Percentiles rank a stretch among this genome's conserved stretches.
phyloP scores from a whole-genome alignment of 2,329 filamentous ascomycete species.

The Fusarium abutilonis region DNA sequence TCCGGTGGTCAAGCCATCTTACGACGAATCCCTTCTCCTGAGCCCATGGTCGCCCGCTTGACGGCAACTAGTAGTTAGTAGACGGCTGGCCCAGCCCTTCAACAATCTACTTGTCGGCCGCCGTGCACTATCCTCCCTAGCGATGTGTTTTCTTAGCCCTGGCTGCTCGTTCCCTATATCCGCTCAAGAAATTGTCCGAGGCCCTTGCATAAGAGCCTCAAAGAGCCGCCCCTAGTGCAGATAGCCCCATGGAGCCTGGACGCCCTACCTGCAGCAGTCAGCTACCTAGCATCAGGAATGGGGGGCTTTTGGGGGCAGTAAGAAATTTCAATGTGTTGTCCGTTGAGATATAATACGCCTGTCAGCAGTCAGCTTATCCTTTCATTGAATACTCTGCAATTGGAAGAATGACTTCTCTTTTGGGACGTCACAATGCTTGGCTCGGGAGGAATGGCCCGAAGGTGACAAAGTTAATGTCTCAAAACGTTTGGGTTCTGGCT shows the following conservation, averaged over 20 bases:
- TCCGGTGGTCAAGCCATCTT: not conserved
- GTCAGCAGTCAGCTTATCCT: not conserved
- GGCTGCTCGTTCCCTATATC: not conserved
- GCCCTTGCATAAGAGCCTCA: constrained; percentile 2
- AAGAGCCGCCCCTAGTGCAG: not conserved
- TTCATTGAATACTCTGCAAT: not conserved
- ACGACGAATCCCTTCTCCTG: not conserved
- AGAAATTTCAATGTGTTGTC: not conserved
- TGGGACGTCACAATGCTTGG: constrained; percentile 2
- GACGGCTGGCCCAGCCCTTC: constrained; percentile 2
- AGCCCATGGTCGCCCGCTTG: not conserved
- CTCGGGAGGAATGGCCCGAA: constrained; percentile 2
- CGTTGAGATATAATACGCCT: not conserved
- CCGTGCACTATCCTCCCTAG: not conserved
- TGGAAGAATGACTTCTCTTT: not conserved
- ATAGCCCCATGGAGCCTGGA: not conserved
- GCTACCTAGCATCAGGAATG: constrained; percentile 12
- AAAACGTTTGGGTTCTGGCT: constrained; percentile 14
- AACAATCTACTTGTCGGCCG: constrained; percentile 7
- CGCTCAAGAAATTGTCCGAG: not conserved
- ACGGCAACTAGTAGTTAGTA: constrained; percentile 14
- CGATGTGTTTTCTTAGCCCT: not conserved
- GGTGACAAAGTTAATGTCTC: constrained; percentile 24
- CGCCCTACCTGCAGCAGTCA: not conserved
- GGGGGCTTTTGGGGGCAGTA: not conserved